Conservation (phyloP, 2,329 filamentous ascomycete genomes). For the Fusarium albidum region DNA sequence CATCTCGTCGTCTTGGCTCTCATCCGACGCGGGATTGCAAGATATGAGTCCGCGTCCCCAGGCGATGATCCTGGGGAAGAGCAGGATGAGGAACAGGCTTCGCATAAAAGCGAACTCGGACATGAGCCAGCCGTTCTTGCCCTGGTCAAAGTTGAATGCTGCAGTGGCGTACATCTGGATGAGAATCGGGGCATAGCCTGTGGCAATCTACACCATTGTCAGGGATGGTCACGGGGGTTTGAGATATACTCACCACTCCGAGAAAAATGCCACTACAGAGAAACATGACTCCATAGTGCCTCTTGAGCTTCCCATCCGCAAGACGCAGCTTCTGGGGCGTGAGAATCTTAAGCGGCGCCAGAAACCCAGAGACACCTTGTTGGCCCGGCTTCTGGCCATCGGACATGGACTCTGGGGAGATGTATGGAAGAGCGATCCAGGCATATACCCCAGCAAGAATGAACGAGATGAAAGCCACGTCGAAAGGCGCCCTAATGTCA, state of each 20-base stretch:
- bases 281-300: conserved; percentile 69
- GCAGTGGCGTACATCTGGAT: conserved; percentile 68
- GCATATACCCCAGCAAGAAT: conserved; percentile 54
- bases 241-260: conserved; percentile 59
- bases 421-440: conserved; percentile 55
- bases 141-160: conserved; percentile 62
- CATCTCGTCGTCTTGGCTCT: conserved; percentile 20
- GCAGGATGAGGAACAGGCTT: conserved; percentile 61
- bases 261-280: conserved; percentile 72
- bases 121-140: conserved; percentile 65
- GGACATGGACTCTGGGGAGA: conserved; percentile 53
- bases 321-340: conserved; percentile 64
- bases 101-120: conserved; percentile 63
- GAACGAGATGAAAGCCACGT: conserved; percentile 68
- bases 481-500: conserved; percentile 71
- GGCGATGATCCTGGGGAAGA: conserved; percentile 62
- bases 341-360: conserved; percentile 70
- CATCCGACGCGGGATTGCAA: neutral
- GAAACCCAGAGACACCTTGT: conserved; percentile 58
- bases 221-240: neutral
- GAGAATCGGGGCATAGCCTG: conserved; percentile 71
- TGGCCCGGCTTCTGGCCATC: conserved; percentile 42
- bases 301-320: conserved; percentile 57
- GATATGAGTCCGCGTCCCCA: conserved; percentile 46
- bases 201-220: conserved; percentile 58